Evolutionary conservation across 2,329 filamentous ascomycete species (phyloP).

Genomic region (Dactylellina haptotyla): DNA sequence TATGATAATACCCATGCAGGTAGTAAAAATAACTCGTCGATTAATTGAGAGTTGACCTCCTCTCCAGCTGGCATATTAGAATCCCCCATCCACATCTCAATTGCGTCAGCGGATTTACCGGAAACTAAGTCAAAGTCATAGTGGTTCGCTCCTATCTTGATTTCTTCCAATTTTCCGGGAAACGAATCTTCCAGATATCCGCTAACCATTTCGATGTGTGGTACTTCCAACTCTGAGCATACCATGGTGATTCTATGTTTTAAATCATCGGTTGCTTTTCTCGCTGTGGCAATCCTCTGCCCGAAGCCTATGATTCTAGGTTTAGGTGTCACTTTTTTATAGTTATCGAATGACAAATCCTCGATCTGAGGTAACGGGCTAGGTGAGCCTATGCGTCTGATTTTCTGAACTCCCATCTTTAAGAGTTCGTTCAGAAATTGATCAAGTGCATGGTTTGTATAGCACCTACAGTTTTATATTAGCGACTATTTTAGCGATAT

Average conservation of each 20-base stretch:
- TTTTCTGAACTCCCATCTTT: conserved; percentile 63
- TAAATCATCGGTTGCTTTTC: neutral
- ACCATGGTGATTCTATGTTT: neutral
- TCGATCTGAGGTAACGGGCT: conserved; percentile 68
- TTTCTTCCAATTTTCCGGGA: conserved; percentile 10
- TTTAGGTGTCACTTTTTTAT: conserved; percentile 6
- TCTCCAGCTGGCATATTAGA: neutral
- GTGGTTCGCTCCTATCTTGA: neutral
- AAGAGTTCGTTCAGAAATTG: conserved; percentile 71
- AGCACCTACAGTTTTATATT: conserved; percentile 61
- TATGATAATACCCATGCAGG: conserved; percentile 1
- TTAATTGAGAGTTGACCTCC: neutral
- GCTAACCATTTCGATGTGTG: neutral
- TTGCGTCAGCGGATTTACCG: too few species aligned
- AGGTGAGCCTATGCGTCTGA: conserved; percentile 71
- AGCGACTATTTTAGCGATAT: neutral
- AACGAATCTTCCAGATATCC: conserved; percentile 15
- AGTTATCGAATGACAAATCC: conserved; percentile 25
- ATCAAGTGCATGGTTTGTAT: conserved; percentile 68
- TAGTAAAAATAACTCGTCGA: conserved; percentile 19
- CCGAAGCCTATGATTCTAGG: neutral
- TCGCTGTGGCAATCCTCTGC: neutral
- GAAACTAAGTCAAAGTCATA: neutral
- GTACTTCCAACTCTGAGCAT: conserved; percentile 1
- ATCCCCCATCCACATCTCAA: neutral